phyloP scores from a whole-genome alignment of 2,329 filamentous ascomycete genomes.

The Graphiopsis chlorocephala region DNA sequence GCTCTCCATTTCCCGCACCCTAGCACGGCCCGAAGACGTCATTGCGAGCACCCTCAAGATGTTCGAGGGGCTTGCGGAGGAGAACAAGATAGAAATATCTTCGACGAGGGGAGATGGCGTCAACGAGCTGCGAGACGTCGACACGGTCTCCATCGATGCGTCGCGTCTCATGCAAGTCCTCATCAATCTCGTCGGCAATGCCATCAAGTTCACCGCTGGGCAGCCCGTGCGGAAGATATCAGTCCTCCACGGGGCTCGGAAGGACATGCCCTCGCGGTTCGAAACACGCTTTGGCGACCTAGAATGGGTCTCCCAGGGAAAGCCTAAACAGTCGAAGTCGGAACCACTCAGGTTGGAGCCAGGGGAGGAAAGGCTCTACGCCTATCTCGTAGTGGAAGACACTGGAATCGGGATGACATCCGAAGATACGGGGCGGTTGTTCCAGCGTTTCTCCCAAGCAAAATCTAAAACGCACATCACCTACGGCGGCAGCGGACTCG shows the following conservation, averaged over 20 bases:
- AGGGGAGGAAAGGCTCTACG: conserved; percentile 16
- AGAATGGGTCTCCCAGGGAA: background rate
- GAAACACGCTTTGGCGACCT: background rate
- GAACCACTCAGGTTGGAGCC: background rate
- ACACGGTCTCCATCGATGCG: conserved; percentile 28
- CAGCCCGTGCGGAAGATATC: conserved; percentile 36
- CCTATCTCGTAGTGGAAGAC: conserved; percentile 38
- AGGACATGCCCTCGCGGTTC: background rate
- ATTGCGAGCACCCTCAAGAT: conserved; percentile 36
- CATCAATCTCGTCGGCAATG: conserved; percentile 44
- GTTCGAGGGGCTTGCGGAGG: conserved; percentile 38
- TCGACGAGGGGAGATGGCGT: background rate
- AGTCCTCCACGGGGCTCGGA: conserved; percentile 22
- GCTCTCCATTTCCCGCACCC: conserved; percentile 37
- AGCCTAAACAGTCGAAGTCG: background rate
- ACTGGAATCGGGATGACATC: conserved; percentile 41
- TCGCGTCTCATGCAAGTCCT: conserved; percentile 36
- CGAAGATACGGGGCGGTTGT: conserved; percentile 49
- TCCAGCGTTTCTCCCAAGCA: conserved; percentile 68
- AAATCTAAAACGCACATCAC: conserved; percentile 65
- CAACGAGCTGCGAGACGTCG: conserved; percentile 28
- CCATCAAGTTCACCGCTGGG: conserved; percentile 47
- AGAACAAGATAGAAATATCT: conserved; percentile 30
- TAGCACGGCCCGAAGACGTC: conserved; percentile 33
- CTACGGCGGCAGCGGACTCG: conserved; percentile 68